Base-by-base conservation (phyloP, 108 stramenopile genomes). In the Cyclotella atomus region DNA sequence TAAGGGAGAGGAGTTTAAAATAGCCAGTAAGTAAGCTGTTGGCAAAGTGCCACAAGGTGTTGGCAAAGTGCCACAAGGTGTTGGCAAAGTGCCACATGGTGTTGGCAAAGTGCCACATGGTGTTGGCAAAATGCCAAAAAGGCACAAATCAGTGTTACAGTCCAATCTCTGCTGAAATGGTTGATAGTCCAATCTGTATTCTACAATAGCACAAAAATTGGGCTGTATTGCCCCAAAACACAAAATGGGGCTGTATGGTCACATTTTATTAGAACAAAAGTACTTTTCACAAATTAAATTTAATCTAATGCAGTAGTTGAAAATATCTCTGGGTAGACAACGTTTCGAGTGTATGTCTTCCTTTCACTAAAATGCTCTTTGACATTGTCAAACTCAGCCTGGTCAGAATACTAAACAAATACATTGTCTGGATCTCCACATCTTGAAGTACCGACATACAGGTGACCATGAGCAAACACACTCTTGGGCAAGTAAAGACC, bases 381-480 rank as follows among this genome's bases (percentile, higher is more conserved):
- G 10, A 53, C 52, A 53, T 50, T 4, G n/a, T 50, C 49, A 57
- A 57, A 57, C 28, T 57, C 56, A 32, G 6, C 28, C 17, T 57
- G 56, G 20, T 57, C 27, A 15, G 56, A 21, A 23, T 52, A 41
- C 38, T n/a, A n/a, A n/a, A 41, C 38, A 41, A 41, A 57, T 8
- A 57, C 30, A 57, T 17, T 28, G 27, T 57, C 27, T 6, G 56
- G 56, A 29, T 57, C 56, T 28, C 56, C 56, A 57, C 56, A 57
- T 25, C 63, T 21, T 46, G 63, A 65, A 65, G 17, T 46, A 14
- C 43, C 63, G 27, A 65, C 45, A 46, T 65, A 65, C 21, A 46
- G 21, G 8, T 46, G 63, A 17, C 63, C 45, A 45, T 47, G 63
- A 17, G 45, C 24, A 47, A 65, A 65, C 14, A 65, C 45, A 47